Evolutionary conservation across 1,284 basidiomycete genomes (phyloP), one percentile per base, ranked within the genome.

Genomic region (Irpex sp.): DNA sequence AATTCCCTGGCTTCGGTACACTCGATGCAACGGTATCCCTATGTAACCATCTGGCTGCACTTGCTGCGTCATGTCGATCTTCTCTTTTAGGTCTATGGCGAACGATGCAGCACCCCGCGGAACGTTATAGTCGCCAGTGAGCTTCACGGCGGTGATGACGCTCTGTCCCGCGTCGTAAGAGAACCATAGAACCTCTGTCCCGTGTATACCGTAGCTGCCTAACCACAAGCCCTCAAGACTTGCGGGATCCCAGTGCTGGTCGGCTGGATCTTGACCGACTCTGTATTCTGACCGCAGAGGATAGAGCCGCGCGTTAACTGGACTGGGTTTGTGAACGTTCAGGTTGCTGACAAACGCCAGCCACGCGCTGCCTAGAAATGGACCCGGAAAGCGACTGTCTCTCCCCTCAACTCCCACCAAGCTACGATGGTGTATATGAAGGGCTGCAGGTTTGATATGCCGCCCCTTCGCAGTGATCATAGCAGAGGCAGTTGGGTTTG

Each of bases 121-220:
- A 31, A 72, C 71, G 57, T 72, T 68, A 26, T 66, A 61, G 61
- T 73, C 69, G 9, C 71, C 72, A 1, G 70, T 73, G 54, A 73
- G 66, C 62, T 72, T 73, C 65, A 65, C 66, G 7, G 69, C 72
- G 9, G 57, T 63, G 17, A 73, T 26, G 26, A 58, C 59, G 7
- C 57, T 40, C 5, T 44, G 37, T 4, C 19, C 38, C n/a, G 60
- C 21, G 21, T 61, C 49, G 65, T 65, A 68, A 8, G 67, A 62
- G 15, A 74, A 19, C 51, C 63, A 71, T 5, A 74, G 59, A 17
- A 67, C 65, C 59, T 74, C 71, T 4, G 72, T 73, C 11, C 70
- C 71, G 55, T 71, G 68, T 0, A 65, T 66, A 1, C 67, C 67
- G 51, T 71, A 70, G 5, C 66, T 64, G 2, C 69, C 72, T 19